phyloP scores from a whole-genome alignment of 306 rosid species.

The Aeschynomene evenia region DNA sequence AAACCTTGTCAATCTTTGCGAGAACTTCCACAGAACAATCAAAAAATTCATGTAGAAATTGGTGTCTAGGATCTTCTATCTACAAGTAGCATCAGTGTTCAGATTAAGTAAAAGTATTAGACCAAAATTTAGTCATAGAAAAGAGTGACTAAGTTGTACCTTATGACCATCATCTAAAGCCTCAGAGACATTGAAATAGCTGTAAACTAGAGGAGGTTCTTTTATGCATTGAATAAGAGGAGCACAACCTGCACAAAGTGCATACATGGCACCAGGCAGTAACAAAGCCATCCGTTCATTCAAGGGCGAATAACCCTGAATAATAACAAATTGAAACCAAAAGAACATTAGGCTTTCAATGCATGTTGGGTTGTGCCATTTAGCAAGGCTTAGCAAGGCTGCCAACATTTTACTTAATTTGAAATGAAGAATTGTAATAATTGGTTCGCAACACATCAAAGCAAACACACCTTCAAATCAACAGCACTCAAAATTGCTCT shows the following conservation, averaged over 20 bases:
- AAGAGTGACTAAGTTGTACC: conserved; percentile 40
- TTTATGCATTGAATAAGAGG: conserved; percentile 49
- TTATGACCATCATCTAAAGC: conserved; percentile 47
- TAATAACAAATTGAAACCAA: conserved; percentile 5
- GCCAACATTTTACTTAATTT: not conserved
- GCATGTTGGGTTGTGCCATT: conserved; percentile 1
- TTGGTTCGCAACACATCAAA: conserved; percentile 5
- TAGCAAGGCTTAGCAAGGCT: not conserved
- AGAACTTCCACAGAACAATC: conserved; percentile 82
- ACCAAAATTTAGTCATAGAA: conserved; percentile 15
- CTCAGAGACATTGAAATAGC: conserved; percentile 42
- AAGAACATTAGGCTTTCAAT: not conserved
- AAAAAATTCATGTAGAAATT: conserved; percentile 48
- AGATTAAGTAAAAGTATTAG: conserved; percentile 11
- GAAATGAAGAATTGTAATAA: conserved; percentile 8
- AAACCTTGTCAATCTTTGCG: conserved; percentile 49
- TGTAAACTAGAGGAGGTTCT: conserved; percentile 37
- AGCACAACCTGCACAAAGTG: conserved; percentile 77
- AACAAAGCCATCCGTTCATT: conserved; percentile 57
- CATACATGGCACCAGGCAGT: conserved; percentile 74
- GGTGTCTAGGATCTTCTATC: conserved; percentile 59
- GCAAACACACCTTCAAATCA: conserved; percentile 63
- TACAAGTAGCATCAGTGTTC: conserved; percentile 42
- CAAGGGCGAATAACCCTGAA: conserved; percentile 56
- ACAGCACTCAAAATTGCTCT: conserved; percentile 59